Conservation (phyloP, 2,329 filamentous ascomycete species). For the Colletotrichum acutatum region DNA sequence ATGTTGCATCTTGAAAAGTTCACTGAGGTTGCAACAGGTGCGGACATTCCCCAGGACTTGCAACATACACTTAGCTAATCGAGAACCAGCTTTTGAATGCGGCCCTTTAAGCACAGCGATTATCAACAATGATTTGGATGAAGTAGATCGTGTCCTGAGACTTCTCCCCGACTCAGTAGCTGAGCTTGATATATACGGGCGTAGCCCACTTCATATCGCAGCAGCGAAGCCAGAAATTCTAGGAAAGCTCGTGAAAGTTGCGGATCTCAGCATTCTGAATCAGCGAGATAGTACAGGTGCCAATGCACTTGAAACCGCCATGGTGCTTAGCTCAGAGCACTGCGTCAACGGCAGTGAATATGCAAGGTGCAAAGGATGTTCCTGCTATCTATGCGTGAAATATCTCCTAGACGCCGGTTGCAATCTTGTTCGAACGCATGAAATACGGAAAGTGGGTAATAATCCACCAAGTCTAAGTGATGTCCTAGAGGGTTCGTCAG, state of each 20-base stretch:
- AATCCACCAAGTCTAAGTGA: not conserved
- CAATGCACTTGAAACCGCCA: not conserved
- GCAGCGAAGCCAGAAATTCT: not conserved
- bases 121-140: not conserved
- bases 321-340: accelerated
- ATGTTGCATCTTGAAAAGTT: not conserved
- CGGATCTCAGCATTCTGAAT: not conserved
- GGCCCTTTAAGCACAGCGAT: not conserved
- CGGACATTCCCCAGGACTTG: no score
- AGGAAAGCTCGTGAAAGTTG: not conserved
- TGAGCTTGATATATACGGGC: not conserved
- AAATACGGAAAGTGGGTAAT: no score
- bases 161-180: not conserved
- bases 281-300: not conserved
- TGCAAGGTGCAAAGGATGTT: not conserved
- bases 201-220: not conserved
- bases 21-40: not conserved
- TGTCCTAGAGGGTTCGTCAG: not conserved
- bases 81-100: not conserved
- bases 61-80: not conserved
- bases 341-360: not conserved
- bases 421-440: not conserved
- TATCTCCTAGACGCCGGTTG: not conserved
- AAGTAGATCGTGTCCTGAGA: not conserved
- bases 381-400: not conserved